Conservation (phyloP, 2,329 filamentous ascomycete species). For the Lachnum nothofagi region DNA sequence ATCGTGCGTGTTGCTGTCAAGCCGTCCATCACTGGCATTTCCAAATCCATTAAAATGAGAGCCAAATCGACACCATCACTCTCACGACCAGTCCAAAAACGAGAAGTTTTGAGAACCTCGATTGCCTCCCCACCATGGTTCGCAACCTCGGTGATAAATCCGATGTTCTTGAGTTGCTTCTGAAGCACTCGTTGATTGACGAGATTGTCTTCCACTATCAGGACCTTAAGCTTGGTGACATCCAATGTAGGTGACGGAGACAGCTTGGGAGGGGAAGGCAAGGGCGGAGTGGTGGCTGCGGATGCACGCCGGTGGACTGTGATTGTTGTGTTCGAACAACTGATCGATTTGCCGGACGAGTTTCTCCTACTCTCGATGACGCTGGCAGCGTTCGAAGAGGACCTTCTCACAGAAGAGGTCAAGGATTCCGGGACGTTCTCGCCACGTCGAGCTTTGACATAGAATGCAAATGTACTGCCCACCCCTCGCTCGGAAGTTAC, state of each 20-base stretch:
- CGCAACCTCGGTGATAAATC: slow-evolving; percentile 56
- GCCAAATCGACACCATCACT: slow-evolving; percentile 50
- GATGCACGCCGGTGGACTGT: slow-evolving; percentile 8
- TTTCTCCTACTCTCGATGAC: slow-evolving; percentile 22
- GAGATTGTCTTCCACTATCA: slow-evolving; percentile 65
- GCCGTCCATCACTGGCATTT: slow-evolving; percentile 82
- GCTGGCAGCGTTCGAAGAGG: slow-evolving; percentile 16
- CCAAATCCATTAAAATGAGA: slow-evolving; percentile 73
- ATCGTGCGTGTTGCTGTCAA: slow-evolving; percentile 67
- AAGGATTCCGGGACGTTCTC: slow-evolving; percentile 12
- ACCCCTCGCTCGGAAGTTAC: slow-evolving; percentile 62
- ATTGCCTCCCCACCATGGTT: slow-evolving; percentile 62
- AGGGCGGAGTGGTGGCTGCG: neutral
- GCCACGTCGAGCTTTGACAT: slow-evolving; percentile 41
- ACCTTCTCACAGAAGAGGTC: slow-evolving; percentile 16
- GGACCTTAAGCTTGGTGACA: slow-evolving; percentile 40
- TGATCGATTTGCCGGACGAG: slow-evolving; percentile 17
- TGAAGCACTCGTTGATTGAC: slow-evolving; percentile 62
- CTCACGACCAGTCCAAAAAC: slow-evolving; percentile 46
- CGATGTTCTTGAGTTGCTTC: slow-evolving; percentile 55
- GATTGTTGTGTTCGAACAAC: slow-evolving; percentile 19
- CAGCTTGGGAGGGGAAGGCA: slow-evolving; percentile 3
- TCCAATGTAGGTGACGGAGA: slow-evolving; percentile 12
- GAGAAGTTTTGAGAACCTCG: slow-evolving; percentile 50
- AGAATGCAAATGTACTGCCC: slow-evolving; percentile 72